phyloP scores from a whole-genome alignment of 805 yeast species.

The Ogataea kodamae region DNA sequence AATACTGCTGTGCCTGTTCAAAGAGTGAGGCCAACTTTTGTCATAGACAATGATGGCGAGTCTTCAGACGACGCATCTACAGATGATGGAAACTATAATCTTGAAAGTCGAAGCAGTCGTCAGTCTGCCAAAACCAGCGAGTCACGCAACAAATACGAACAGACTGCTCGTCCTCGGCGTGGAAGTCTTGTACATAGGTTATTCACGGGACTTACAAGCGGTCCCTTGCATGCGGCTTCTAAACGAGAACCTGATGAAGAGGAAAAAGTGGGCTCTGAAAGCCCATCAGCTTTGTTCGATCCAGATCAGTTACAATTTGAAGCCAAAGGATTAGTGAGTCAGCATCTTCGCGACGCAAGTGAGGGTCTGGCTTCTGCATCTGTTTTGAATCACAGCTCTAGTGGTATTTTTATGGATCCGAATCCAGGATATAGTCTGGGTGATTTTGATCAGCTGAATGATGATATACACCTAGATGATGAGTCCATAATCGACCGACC shows the following conservation, averaged over 20 bases:
- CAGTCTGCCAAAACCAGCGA: conserved; percentile 14
- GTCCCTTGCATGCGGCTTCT: conserved; percentile 12
- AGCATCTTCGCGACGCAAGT: conserved; percentile 39
- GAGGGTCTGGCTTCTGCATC: conserved; percentile 14
- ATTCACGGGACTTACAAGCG: conserved; percentile 19
- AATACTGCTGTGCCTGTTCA: conserved; percentile 6
- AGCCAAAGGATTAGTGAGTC: conserved; percentile 51
- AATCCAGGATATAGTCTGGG: conserved; percentile 38
- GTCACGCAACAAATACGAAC: no score
- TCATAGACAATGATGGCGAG: conserved; percentile 11
- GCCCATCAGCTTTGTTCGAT: conserved; percentile 16
- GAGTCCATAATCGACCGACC: conserved; percentile 44
- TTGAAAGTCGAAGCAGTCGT: conserved; percentile 12
- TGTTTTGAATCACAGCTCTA: conserved; percentile 13
- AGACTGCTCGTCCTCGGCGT: conserved; percentile 1
- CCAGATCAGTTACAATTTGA: conserved; percentile 44
- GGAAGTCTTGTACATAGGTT: conserved; percentile 9
- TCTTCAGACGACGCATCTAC: conserved; percentile 31
- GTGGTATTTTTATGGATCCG: conserved; percentile 12
- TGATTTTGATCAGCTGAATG: conserved; percentile 28
- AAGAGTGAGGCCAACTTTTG: conserved; percentile 5
- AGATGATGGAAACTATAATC: conserved; percentile 11
- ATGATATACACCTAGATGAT: conserved; percentile 35
- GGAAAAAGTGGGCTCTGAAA: conserved; percentile 25
- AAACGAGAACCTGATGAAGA: conserved; percentile 40